Conservation (phyloP, 73 alveolate genomes). For the Tetrahymena thermophila region DNA sequence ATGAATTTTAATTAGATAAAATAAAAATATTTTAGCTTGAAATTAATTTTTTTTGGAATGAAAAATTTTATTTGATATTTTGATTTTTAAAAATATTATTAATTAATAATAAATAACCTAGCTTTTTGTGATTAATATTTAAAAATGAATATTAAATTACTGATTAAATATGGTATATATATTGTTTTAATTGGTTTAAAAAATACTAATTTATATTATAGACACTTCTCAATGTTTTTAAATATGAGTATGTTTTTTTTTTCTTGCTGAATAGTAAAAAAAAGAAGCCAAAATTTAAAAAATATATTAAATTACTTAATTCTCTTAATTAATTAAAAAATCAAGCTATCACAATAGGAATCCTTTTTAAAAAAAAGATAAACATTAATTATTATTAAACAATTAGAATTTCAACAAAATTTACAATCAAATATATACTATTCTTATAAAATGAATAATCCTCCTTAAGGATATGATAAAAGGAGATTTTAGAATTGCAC, state of each 20-base stretch:
- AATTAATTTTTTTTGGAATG: no score
- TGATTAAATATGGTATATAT: background rate
- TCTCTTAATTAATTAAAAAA: background rate
- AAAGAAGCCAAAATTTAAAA: background rate
- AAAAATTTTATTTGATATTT: no score
- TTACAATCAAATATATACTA: background rate
- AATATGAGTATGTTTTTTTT: background rate
- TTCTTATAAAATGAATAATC: background rate
- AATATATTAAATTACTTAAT: background rate
- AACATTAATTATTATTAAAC: background rate
- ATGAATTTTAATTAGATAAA: no score
- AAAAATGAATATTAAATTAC: background rate
- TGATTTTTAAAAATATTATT: no score
- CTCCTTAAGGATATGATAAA: background rate
- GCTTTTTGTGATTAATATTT: no score
- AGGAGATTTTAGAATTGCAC: background rate
- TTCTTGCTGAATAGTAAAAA: background rate
- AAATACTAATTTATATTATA: background rate
- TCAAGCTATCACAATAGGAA: background rate
- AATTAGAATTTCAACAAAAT: background rate
- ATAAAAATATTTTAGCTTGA: no score
- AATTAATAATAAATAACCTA: no score
- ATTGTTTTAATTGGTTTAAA: no score
- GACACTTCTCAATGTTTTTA: background rate
- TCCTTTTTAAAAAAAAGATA: background rate